Evolutionary conservation across 2,329 filamentous ascomycete genomes (phyloP).

Genomic region (Albifimbria verrucaria): DNA sequence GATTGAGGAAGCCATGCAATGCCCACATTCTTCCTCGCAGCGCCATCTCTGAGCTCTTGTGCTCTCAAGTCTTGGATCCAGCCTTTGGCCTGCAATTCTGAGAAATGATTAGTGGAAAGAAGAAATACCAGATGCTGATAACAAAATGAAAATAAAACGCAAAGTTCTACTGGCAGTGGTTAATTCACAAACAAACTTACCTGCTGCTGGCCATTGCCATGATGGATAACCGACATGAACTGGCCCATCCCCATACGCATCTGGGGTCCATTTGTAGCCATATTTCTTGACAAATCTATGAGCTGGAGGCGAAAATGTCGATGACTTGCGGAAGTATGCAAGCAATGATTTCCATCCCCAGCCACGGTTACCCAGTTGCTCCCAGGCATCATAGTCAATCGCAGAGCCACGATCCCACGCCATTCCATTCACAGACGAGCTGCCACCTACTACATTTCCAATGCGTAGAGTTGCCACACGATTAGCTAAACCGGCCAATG

Average conservation of each 20-base stretch:
- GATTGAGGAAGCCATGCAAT: conserved; percentile 18
- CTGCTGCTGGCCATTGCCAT: conserved; percentile 20
- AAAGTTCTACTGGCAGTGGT: background rate
- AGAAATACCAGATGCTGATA: no score
- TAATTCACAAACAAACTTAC: conserved; percentile 2
- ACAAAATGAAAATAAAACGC: no score
- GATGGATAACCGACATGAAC: conserved; percentile 18
- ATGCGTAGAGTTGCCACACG: conserved; percentile 16
- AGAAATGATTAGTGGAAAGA: background rate
- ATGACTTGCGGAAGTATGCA: conserved; percentile 18
- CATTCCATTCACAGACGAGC: conserved; percentile 28
- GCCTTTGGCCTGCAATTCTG: conserved; percentile 7
- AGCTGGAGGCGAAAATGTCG: conserved; percentile 13
- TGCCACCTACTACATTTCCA: conserved; percentile 24
- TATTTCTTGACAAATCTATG: conserved; percentile 15
- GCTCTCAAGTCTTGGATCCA: conserved; percentile 15
- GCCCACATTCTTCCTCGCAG: conserved; percentile 18
- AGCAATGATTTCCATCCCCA: conserved; percentile 33
- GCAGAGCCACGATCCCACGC: conserved; percentile 22
- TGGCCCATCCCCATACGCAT: conserved; percentile 18
- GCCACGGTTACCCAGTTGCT: conserved; percentile 29
- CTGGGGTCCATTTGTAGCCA: conserved; percentile 15
- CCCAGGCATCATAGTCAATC: conserved; percentile 31
- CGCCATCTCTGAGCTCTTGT: conserved; percentile 13
- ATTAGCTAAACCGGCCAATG: conserved; percentile 18